Evolutionary conservation across 1,139 yeast species (phyloP), one percentile per base, ranked within the genome.

Genomic region (Hyphopichia pseudoburtonii): DNA sequence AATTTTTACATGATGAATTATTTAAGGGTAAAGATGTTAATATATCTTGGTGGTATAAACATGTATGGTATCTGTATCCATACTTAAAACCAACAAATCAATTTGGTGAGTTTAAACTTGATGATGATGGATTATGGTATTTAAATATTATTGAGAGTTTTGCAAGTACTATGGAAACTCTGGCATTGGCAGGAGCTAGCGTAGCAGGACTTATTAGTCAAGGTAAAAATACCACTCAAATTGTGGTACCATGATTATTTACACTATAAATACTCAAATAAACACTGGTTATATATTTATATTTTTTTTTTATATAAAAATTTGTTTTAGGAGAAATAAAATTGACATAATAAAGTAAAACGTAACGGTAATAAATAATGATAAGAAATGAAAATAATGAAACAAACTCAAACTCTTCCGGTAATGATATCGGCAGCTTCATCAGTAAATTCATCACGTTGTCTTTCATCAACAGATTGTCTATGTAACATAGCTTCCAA

Each of bases 401-500:
- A n/a, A n/a, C n/a, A 21, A 21, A 21, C 6, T 16, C 12, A 30
- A 43, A 10, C 33, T 30, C 27, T 24, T 3, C 30, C 35, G 5
- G 9, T 21, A 7, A 21, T 21, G 23, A 7, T 21, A 21, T 60
- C 53, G 28, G 73, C 69, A 14, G 68, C 67, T 35, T 68, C 73
- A 3, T 60, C 61, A 27, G 66, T 56, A 43, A 64, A 67, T 50
- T 79, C 79, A 39, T 60, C 61, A 41, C 78, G 70, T 45, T 77
- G 69, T 55, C 84, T 70, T 24, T 53, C 73, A 28, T 64, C 74
- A 37, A 74, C 60, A 23, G 69, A 56, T 2, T 64, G 64, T 58
- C 90, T 74, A 41, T 66, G 62, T 59, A 84, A 70, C 76, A 77
- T 72, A 11, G 55, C 62, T 44, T 76, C 71, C 35, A 83, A 62